Percentiles rank a stretch among this genome's conserved stretches.
Evolutionary conservation across 73 alveolate species (phyloP).

Genomic region (Durusdinium trenchii): DNA sequence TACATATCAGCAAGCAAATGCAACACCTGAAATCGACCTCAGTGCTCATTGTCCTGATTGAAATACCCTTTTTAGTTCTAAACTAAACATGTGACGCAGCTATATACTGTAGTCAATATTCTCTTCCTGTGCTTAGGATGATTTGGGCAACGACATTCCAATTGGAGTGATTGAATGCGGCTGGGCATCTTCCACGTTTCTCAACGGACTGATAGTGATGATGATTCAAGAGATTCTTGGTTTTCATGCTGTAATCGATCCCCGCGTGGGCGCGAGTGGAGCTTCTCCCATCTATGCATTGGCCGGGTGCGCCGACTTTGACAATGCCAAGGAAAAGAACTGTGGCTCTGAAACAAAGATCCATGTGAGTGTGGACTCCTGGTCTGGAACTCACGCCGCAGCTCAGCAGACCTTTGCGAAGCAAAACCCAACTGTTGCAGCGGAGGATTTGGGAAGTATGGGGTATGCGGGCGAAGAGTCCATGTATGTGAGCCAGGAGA

Average conservation of each 20-base stretch:
- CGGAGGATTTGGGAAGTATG: too few species aligned
- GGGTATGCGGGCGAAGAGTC: too few species aligned
- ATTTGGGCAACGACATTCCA: neutral
- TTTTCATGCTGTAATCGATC: neutral
- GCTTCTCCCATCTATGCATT: neutral
- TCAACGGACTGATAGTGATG: neutral
- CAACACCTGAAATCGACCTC: too few species aligned
- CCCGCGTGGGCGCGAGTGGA: neutral
- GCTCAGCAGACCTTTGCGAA: neutral
- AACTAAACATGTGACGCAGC: too few species aligned
- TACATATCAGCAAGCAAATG: too few species aligned
- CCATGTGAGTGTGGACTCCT: neutral
- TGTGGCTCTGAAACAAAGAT: neutral
- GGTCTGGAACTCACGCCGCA: neutral
- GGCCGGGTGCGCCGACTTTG: neutral
- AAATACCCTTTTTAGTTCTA: too few species aligned
- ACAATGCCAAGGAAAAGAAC: neutral
- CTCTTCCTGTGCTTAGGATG: neutral
- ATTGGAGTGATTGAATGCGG: neutral
- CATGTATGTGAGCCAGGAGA: neutral
- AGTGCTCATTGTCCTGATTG: too few species aligned
- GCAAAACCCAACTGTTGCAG: neutral
- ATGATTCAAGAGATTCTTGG: neutral
- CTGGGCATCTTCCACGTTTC: neutral
- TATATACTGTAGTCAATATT: too few species aligned